Evolutionary conservation across 23 red algal genomes (phyloP), one percentile per base, ranked within the genome.

Genomic region (Agarophyton chilense): DNA sequence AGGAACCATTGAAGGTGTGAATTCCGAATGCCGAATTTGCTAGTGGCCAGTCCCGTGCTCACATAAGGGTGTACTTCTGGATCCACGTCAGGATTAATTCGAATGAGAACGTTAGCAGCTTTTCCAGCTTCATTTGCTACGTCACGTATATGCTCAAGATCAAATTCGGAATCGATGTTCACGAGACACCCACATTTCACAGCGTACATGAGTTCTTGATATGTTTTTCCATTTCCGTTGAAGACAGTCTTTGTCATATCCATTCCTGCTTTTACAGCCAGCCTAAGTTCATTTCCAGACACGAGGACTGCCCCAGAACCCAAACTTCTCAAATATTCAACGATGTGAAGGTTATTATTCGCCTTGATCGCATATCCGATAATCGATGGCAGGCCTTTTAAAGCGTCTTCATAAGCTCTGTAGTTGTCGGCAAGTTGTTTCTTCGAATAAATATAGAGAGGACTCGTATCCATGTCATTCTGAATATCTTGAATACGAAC

Each of bases 11-110:
- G 44, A 39, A 98, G 86, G 47, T 94, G 91, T 47, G 91, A 91
- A 62, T 94, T 98, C n/a, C 95, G 84, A 72, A 98, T 98, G 58
- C 95, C 95, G 87, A 98, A 98, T 61, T 98, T 98, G 87, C 83
- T 90, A 56, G 65, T 94, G 16, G 95, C 95, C n/a, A 98, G 57
- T 24, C 95, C 95, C 1, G 95, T 98, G 53, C 83, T 90, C 6
- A 98, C 84, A 78, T 98, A 98, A 43, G 95, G 84, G 80, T 98
- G 95, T 33, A 98, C 95, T 78, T 98, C 58, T 1, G 95, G 95
- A 64, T 98, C 91, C 14, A 98, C 91, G 78, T 98, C 91, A n/a
- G 95, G 95, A 40, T 98, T 98, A 78, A 98, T 98, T 28, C 95
- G 86, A 47, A 98, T 91, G 18, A 98, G 44, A 26, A 98, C 91